Conservation (phyloP, 305 asterid genomes). For the Euphrasia arctica region DNA sequence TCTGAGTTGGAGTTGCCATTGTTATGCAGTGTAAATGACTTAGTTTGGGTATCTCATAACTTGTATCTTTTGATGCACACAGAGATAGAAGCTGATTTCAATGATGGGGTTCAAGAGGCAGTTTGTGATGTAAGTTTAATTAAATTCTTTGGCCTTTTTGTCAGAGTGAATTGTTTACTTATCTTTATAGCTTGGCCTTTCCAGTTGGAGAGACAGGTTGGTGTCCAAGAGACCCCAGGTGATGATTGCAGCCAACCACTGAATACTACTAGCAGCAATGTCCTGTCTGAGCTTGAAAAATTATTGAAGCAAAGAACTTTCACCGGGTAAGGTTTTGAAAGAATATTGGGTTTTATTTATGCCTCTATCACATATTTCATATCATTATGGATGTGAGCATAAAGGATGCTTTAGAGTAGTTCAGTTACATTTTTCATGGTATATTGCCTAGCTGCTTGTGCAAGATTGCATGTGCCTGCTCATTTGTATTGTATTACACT, state of each 20-base stretch:
- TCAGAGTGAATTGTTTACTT: not conserved
- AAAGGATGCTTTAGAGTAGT: conserved; percentile 4
- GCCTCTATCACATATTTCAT: not conserved
- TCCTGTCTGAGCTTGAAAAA: conserved; percentile 67
- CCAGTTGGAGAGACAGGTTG: conserved; percentile 42
- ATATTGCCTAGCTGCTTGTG: conserved; percentile 15
- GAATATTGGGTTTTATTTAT: conserved; percentile 5
- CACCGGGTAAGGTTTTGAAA: conserved; percentile 46
- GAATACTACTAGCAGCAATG: conserved; percentile 30
- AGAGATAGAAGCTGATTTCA: conserved; percentile 43
- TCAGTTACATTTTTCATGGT: conserved; percentile 1
- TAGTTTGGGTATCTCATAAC: conserved; percentile 19
- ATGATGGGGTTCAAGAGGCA: conserved; percentile 36
- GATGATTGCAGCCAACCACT: conserved; percentile 34
- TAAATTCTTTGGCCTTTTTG: conserved; percentile 8
- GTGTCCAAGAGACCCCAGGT: conserved; percentile 33
- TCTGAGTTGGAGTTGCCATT: conserved; percentile 13
- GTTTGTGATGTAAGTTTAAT: conserved; percentile 44
- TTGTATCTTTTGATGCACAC: conserved; percentile 29
- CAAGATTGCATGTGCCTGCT: conserved; percentile 15
- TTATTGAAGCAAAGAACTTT: conserved; percentile 71
- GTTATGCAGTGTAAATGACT: not conserved
- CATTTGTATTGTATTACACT: conserved; percentile 7
- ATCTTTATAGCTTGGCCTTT: conserved; percentile 6
- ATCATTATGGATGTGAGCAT: conserved; percentile 1